These are phyloP conservation scores for Chalciporus sp. DNA, from an alignment of 1,284 basidiomycete genomes.

Conservation along the genomic window DNA sequence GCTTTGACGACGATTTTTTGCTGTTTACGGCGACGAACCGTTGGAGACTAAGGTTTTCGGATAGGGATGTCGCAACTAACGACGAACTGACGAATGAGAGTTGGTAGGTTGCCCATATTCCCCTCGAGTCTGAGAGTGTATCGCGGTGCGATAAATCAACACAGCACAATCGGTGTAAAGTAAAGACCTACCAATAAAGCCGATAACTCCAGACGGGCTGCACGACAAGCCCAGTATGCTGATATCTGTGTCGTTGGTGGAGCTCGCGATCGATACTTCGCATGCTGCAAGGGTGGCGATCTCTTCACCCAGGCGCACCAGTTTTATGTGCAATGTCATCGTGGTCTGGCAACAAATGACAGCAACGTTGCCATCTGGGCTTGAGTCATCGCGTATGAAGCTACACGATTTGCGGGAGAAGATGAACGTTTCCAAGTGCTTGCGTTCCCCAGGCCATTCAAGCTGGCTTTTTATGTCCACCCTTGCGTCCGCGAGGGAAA, in stretches of 20 bases:
- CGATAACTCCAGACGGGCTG: slow-evolving; percentile 31
- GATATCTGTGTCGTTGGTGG: background rate
- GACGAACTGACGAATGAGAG: slow-evolving; percentile 35
- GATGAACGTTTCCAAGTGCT: slow-evolving; percentile 46
- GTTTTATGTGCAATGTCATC: slow-evolving; percentile 20
- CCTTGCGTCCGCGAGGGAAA: slow-evolving; percentile 48
- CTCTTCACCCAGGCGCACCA: slow-evolving; percentile 24
- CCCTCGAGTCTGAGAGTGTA: slow-evolving; percentile 21
- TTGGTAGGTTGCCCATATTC: slow-evolving; percentile 41
- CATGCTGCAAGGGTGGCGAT: slow-evolving; percentile 20
- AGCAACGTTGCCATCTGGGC: slow-evolving; percentile 6
- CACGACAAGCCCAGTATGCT: slow-evolving; percentile 25
- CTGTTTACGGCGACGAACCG: slow-evolving; percentile 33
- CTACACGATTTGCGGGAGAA: slow-evolving; percentile 45
- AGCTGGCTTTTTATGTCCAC: slow-evolving; percentile 43
- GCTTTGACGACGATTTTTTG: slow-evolving; percentile 25
- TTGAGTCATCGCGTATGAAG: slow-evolving; percentile 42
- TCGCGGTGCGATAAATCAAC: slow-evolving; percentile 6
- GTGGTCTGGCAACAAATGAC: slow-evolving; percentile 23
- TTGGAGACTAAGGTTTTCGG: slow-evolving; percentile 42
- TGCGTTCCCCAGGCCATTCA: slow-evolving; percentile 30
- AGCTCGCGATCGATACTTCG: slow-evolving; percentile 22
- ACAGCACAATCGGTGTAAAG: background rate
- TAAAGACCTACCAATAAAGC: slow-evolving; percentile 30
- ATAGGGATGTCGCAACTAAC: slow-evolving; percentile 30